phyloP scores from a whole-genome alignment of 2,329 filamentous ascomycete species.

The Phoma sp. region DNA sequence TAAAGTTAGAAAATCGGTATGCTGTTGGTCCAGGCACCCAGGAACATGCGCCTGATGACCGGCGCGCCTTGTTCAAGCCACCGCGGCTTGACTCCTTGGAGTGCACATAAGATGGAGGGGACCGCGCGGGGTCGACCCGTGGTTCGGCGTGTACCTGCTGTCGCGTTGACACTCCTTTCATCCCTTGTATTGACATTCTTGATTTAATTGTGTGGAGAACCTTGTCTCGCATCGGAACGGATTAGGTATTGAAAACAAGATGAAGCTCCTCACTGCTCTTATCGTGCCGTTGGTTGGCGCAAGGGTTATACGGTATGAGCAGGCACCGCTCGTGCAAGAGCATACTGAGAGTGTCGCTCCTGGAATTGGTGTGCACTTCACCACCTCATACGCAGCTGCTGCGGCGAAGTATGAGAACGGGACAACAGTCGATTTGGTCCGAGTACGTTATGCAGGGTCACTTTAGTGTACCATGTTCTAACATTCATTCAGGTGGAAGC shows the following conservation, averaged over 20 bases:
- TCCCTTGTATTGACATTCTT: neutral
- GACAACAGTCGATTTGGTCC: slow-evolving; percentile 30
- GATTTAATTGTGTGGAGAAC: slow-evolving; percentile 3
- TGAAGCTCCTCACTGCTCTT: slow-evolving; percentile 19
- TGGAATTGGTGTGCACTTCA: slow-evolving; percentile 38
- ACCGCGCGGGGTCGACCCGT: slow-evolving; percentile 6
- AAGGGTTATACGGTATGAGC: slow-evolving; percentile 9
- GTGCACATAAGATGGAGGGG: slow-evolving; percentile 8
- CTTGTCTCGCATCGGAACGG: slow-evolving; percentile 6
- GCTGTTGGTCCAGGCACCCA: slow-evolving; percentile 10
- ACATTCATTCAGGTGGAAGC: slow-evolving; percentile 18
- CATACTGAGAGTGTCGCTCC: slow-evolving; percentile 12
- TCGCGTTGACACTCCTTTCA: neutral
- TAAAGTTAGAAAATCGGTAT: slow-evolving; percentile 11
- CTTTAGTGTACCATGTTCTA: neutral
- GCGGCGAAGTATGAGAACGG: slow-evolving; percentile 35
- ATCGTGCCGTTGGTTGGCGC: slow-evolving; percentile 19
- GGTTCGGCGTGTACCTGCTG: neutral
- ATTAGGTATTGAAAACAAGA: neutral
- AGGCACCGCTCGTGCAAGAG: neutral
- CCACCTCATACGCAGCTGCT: slow-evolving; percentile 35
- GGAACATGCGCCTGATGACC: slow-evolving; percentile 14
- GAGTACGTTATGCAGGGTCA: slow-evolving; percentile 14
- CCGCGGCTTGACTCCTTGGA: slow-evolving; percentile 7
- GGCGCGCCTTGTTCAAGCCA: slow-evolving; percentile 16